Conservation (phyloP, 2,329 filamentous ascomycete genomes). For the Blastomyces parvus region DNA sequence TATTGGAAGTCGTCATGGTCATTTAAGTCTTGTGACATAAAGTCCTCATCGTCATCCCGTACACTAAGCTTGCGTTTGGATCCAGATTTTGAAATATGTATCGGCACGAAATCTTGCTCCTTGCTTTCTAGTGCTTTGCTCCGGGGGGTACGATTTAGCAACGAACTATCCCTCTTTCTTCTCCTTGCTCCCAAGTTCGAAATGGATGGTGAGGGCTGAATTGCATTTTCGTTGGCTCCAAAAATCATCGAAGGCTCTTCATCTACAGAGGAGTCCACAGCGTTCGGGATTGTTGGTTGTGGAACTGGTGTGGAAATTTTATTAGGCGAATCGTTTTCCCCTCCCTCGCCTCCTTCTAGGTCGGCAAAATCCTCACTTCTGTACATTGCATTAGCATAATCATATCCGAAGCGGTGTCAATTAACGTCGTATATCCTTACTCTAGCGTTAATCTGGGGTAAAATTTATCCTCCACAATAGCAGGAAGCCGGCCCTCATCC, state of each 20-base stretch:
- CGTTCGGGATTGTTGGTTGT: conserved; percentile 43
- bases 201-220: conserved; percentile 26
- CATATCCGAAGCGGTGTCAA: not conserved
- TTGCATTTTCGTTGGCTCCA: conserved; percentile 19
- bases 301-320: conserved; percentile 42
- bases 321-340: conserved; percentile 24
- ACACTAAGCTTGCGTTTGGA: conserved; percentile 50
- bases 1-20: conserved; percentile 38
- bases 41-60: conserved; percentile 40
- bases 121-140: conserved; percentile 10
- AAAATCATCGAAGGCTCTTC: conserved; percentile 21
- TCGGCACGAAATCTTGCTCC: conserved; percentile 12
- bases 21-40: not conserved
- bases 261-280: conserved; percentile 35
- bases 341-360: conserved; percentile 20
- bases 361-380: conserved; percentile 31
- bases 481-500: conserved; percentile 40
- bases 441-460: conserved; percentile 49
- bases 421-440: conserved; percentile 31
- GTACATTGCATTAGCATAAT: conserved; percentile 11
- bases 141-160: conserved; percentile 30
- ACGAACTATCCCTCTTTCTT: conserved; percentile 43
- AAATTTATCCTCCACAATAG: conserved; percentile 51
- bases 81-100: conserved; percentile 34
- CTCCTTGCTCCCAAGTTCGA: conserved; percentile 36